phyloP scores from a whole-genome alignment of 176 grass and related monocot species.

The Triticum urartu region DNA sequence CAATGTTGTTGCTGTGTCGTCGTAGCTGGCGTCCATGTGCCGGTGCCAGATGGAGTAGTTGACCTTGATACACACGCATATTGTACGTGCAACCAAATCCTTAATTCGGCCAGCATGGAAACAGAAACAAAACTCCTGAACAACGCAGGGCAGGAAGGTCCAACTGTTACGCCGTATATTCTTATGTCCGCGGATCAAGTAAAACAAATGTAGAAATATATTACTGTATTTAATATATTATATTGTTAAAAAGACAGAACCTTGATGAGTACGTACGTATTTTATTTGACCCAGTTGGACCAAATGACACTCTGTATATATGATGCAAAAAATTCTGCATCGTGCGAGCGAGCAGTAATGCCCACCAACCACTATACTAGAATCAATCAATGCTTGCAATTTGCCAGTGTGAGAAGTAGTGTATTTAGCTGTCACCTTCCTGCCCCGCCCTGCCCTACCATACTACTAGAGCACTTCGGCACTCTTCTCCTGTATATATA shows the following conservation, averaged over 20 bases:
- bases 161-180: constrained; percentile 20
- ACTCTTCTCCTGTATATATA: constrained; percentile 3
- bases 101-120: constrained; percentile 25
- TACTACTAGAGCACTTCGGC: neutral
- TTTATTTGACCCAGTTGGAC: constrained; percentile 24
- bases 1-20: constrained; percentile 29
- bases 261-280: neutral
- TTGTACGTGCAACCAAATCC: constrained; percentile 17
- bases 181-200: neutral
- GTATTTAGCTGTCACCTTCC: constrained; percentile 48
- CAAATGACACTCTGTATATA: constrained; percentile 29
- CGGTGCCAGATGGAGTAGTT: constrained; percentile 16
- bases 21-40: constrained; percentile 26
- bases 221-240: neutral
- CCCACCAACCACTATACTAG: constrained; percentile 30
- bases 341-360: constrained; percentile 30
- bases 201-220: neutral
- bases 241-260: neutral
- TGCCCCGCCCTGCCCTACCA: neutral
- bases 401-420: constrained; percentile 8
- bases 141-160: neutral
- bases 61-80: constrained; percentile 29
- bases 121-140: constrained; percentile 2
- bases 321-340: neutral
- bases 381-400: constrained; percentile 28